Evolutionary conservation across 768 basidiomycete species (phyloP), one percentile per base, ranked within the genome.

Genomic region (Kwoniella europaea): DNA sequence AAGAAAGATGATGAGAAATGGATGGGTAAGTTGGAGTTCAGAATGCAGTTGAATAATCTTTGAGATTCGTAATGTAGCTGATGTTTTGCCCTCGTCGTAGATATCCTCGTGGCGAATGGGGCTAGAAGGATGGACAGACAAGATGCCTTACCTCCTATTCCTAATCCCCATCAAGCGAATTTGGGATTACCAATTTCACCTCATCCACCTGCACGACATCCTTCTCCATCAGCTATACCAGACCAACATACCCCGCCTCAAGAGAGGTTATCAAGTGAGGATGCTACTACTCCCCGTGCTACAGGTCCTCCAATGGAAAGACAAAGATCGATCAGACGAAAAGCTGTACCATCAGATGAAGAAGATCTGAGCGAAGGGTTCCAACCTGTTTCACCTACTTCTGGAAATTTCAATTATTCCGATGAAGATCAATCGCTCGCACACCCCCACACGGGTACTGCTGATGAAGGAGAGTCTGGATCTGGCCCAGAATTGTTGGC

Each of bases 41-140:
- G 35, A 35, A 35, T 35, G 35, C 35, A 35, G 35, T n/a, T n/a
- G n/a, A n/a, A n/a, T n/a, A n/a, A n/a, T 35, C 35, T 35, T 35
- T 35, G 35, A 35, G 35, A 35, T 35, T 35, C 35, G 35, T 35
- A 7, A 6, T 35, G 35, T 58, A n/a, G 55, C 27, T 53, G 46
- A 24, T 18, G 10, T 18, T 20, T 16, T 35, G 54, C 22, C 5
- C 12, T 29, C 54, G 53, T 22, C 12, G 9, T 50, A 81, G 82
- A 83, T 56, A 76, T 80, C 6, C 74, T 82, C 12, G 74, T 82
- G 18, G 74, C 82, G 13, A 79, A 79, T 63, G 82, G 80, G 13
- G 77, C 82, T 9, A 59, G 68, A n/a, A 55, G 77, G 22, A 83
- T 82, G 80, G 75, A 80, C 43, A 54, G 74, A 7, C 71, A 76